Evolutionary conservation across 2,329 filamentous ascomycete genomes (phyloP).

Genomic region (Colletotrichum horii): DNA sequence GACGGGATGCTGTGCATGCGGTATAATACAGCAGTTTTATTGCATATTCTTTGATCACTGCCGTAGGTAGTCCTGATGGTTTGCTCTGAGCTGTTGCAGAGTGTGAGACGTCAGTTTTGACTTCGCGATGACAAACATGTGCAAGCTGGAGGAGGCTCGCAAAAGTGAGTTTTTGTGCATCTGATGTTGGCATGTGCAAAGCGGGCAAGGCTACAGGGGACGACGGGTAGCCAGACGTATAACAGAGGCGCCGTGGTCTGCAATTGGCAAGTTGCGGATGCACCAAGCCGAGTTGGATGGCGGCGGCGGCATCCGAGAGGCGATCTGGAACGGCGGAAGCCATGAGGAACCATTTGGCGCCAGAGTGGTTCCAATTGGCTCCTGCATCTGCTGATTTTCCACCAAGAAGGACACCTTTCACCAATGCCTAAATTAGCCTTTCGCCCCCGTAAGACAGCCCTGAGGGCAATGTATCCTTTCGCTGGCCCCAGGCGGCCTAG

Average conservation of each 20-base stretch:
- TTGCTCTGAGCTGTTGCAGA: background rate
- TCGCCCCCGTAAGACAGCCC: background rate
- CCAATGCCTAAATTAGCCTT: background rate
- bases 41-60: background rate
- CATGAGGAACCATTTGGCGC: background rate
- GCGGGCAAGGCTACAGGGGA: conserved; percentile 6
- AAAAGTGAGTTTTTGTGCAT: background rate
- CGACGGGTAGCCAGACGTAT: background rate
- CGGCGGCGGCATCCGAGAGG: conserved; percentile 19
- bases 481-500: background rate
- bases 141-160: background rate
- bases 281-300: conserved; percentile 19
- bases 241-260: conserved; percentile 2
- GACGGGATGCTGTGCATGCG: background rate
- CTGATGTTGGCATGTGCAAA: conserved; percentile 1
- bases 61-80: background rate
- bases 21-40: background rate
- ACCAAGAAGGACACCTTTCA: conserved; percentile 24
- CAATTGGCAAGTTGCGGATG: conserved; percentile 17
- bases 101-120: background rate
- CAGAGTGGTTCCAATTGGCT: conserved; percentile 13
- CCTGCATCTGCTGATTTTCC: conserved; percentile 25
- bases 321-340: conserved; percentile 13
- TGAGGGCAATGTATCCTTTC: background rate
- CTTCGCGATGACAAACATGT: background rate